phyloP scores from a whole-genome alignment of 257 asterid genomes.

The Agastache rugosa region DNA sequence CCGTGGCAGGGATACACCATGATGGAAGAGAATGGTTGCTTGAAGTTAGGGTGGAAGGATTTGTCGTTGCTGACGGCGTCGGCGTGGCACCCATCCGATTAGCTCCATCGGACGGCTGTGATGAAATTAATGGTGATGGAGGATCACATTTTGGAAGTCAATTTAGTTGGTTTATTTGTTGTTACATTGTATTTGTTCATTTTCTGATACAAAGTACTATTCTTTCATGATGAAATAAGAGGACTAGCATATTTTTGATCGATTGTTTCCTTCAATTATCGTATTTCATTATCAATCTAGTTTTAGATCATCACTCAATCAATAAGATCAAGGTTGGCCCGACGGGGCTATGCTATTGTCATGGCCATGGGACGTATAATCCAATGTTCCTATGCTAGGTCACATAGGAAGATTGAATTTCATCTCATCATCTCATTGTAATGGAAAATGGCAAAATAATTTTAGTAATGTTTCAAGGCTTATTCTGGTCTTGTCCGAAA shows the following conservation, averaged over 20 bases:
- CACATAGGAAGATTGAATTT: no score
- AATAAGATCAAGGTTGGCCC: no score
- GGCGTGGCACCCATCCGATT: slow-evolving; percentile 83
- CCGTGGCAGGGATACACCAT: slow-evolving; percentile 90
- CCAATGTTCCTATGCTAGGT: no score
- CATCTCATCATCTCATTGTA: no score
- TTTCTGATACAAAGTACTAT: slow-evolving; percentile 30
- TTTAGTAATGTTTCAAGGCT: neutral
- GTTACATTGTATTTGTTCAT: slow-evolving; percentile 41
- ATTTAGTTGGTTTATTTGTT: slow-evolving; percentile 22
- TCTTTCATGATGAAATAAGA: slow-evolving; percentile 42
- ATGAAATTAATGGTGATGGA: neutral
- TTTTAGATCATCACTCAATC: no score
- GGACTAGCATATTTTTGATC: neutral
- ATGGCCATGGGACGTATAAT: no score
- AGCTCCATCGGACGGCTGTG: neutral
- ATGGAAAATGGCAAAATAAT: no score
- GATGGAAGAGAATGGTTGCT: slow-evolving; percentile 85
- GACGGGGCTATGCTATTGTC: no score
- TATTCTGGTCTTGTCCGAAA: no score
- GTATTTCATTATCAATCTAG: no score
- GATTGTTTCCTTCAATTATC: neutral
- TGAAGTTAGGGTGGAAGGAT: slow-evolving; percentile 93
- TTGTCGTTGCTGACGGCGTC: slow-evolving; percentile 87
- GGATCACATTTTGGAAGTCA: slow-evolving; percentile 17